phyloP scores from a whole-genome alignment of 495 filamentous ascomycete genomes.

The Parachaetomium inaequale region DNA sequence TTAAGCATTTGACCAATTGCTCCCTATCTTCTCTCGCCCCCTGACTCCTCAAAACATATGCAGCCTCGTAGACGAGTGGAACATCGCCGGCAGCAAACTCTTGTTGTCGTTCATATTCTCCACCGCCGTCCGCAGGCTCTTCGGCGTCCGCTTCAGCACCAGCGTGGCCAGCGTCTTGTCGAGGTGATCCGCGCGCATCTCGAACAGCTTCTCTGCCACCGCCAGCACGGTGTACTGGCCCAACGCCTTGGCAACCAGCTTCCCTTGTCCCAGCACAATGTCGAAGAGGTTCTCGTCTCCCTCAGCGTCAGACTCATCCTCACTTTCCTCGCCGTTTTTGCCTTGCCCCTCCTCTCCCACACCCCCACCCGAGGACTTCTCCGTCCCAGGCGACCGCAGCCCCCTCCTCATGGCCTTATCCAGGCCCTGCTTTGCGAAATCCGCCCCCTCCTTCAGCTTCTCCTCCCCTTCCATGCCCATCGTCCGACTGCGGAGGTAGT shows the following conservation, averaged over 20 bases:
- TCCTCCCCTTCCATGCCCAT: slow-evolving; percentile 16
- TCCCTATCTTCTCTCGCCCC: neutral
- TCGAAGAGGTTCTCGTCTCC: slow-evolving; percentile 13
- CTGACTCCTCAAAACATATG: slow-evolving; percentile 20
- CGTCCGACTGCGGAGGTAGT: slow-evolving; percentile 20
- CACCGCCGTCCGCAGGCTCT: slow-evolving; percentile 33
- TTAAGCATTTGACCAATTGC: too few relatives aligned
- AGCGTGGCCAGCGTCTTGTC: slow-evolving; percentile 34
- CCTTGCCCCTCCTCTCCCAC: slow-evolving; percentile 16
- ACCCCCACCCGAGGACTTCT: neutral
- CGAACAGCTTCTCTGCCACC: slow-evolving; percentile 32
- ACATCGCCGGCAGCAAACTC: slow-evolving; percentile 36
- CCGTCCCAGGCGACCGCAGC: neutral
- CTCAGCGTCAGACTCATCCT: slow-evolving; percentile 28
- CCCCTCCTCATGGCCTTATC: slow-evolving; percentile 14
- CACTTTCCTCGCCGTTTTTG: slow-evolving; percentile 12
- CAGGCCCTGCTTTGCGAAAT: slow-evolving; percentile 3
- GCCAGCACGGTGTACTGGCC: slow-evolving; percentile 21
- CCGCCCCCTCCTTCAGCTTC: neutral
- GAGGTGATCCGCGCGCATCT: slow-evolving; percentile 31
- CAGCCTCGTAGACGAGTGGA: slow-evolving; percentile 8
- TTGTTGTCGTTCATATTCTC: slow-evolving; percentile 38
- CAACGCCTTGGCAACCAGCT: slow-evolving; percentile 25
- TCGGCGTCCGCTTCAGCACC: slow-evolving; percentile 36
- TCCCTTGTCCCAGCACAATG: slow-evolving; percentile 26